Conservation (phyloP, 331 rosid species). For the Prunus yedoensis region DNA sequence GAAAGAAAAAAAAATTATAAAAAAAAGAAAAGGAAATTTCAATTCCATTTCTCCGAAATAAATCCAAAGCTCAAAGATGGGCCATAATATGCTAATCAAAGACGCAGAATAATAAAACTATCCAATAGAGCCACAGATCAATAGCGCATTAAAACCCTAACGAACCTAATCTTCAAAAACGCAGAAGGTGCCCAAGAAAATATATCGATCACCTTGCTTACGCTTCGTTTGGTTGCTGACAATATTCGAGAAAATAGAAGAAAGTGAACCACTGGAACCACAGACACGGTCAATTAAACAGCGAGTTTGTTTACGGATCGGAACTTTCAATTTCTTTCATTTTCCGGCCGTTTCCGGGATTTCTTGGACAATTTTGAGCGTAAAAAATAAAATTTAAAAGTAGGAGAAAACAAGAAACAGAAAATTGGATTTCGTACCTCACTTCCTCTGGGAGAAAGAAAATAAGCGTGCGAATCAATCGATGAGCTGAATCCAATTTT, state of each 20-base stretch:
- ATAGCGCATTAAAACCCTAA: slow-evolving; percentile 8
- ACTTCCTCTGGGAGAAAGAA: background rate
- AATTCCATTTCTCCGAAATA: background rate
- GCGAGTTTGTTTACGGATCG: background rate
- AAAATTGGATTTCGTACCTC: background rate
- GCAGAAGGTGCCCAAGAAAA: background rate
- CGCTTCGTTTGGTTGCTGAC: no score
- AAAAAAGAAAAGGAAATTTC: no score
- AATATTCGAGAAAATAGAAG: no score
- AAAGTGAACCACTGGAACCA: background rate
- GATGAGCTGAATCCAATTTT: background rate
- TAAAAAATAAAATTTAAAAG: background rate
- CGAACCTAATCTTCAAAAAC: background rate
- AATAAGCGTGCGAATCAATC: background rate
- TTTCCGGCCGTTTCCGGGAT: background rate
- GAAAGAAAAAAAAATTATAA: no score
- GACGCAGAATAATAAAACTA: background rate
- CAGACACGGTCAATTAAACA: background rate
- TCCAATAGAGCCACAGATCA: background rate
- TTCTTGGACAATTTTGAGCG: background rate
- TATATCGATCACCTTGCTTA: background rate
- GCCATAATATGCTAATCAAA: background rate
- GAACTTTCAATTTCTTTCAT: background rate
- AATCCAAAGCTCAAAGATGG: background rate
- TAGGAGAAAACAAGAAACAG: background rate